Evolutionary conservation across 179 eudicot genomes (phyloP), one percentile per base, ranked within the genome.

Genomic region (Carnegiea gigantea): DNA sequence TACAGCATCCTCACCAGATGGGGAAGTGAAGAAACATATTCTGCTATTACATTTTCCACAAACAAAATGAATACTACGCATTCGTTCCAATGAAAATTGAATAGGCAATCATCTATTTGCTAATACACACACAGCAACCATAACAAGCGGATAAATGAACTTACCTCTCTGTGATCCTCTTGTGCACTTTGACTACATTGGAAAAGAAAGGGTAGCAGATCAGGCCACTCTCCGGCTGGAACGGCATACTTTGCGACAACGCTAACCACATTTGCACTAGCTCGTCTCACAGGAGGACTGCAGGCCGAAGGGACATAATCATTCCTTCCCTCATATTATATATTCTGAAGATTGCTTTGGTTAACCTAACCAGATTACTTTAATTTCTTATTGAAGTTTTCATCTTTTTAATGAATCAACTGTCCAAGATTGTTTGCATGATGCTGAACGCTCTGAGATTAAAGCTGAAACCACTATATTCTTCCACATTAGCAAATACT

Each of bases 201-300:
- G 79, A 96, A 96, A 51, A 96, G 89, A 88, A 94, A 96, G 44
- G 99, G 99, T 81, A 96, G 86, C 77, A 96, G 88, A 83, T 94
- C 98, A 54, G 97, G 95, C 99, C 99, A 96, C 85, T 96, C 99
- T 70, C 98, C 99, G 75, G 92, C 88, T 77, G 99, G 99, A 83
- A 96, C 99, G 78, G 98, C 97, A 89, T 93, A 93, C 87, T 96
- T 96, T 24, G 99, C 99, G 60, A 96, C 86, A 74, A 95, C 90
- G 77, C 99, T 93, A 57, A 95, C 95, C 46, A 92, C 99, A 88
- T 94, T 96, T 77, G 99, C 99, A 90, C 99, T 96, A 44, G 99
- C 99, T 90, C 97, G 86, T 88, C 99, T 89, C 78, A 96, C 99
- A 13, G 93, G 94, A 57, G 98, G 93, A 78, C 99, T 96, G 90